These are phyloP conservation scores for Mycena filopes DNA, from an alignment of 768 basidiomycete species.

Conservation along the genomic window DNA sequence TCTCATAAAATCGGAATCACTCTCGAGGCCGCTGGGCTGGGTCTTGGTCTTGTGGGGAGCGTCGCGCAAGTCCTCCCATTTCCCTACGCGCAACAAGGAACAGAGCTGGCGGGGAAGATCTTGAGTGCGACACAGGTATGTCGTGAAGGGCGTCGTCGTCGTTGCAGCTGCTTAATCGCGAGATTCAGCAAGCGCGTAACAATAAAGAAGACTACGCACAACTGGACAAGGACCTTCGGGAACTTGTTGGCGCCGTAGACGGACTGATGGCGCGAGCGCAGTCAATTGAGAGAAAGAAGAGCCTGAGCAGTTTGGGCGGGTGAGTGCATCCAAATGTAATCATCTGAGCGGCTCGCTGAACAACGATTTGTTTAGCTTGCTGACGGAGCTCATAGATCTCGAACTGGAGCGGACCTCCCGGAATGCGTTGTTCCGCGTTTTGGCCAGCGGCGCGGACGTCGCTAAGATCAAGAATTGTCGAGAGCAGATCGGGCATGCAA, in stretches of 20 bases:
- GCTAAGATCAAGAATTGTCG: conserved; percentile 8
- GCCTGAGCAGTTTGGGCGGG: not conserved
- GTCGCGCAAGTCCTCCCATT: not conserved
- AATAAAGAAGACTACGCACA: conserved; percentile 13
- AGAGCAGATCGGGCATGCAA: not conserved
- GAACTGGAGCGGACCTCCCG: not conserved
- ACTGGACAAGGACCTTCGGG: conserved; percentile 5
- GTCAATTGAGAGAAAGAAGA: not conserved
- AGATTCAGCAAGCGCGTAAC: conserved; percentile 1
- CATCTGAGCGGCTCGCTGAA: too few species aligned
- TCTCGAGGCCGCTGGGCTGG: not conserved
- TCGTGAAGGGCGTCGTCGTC: too few species aligned
- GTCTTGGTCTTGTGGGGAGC: not conserved
- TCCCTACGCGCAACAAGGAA: conserved; percentile 4
- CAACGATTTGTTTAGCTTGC: not conserved
- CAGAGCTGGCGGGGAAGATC: conserved; percentile 8
- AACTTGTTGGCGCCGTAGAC: not conserved
- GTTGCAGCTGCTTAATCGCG: not conserved
- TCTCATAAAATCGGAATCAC: not conserved
- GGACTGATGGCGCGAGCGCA: not conserved
- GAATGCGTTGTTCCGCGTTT: not conserved
- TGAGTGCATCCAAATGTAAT: not conserved
- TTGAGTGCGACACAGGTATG: conserved; percentile 1
- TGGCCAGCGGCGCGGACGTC: not conserved
- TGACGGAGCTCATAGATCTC: not conserved